Evolutionary conservation across 345 rosid species (phyloP).

Genomic region (Arabis hirsuta): DNA sequence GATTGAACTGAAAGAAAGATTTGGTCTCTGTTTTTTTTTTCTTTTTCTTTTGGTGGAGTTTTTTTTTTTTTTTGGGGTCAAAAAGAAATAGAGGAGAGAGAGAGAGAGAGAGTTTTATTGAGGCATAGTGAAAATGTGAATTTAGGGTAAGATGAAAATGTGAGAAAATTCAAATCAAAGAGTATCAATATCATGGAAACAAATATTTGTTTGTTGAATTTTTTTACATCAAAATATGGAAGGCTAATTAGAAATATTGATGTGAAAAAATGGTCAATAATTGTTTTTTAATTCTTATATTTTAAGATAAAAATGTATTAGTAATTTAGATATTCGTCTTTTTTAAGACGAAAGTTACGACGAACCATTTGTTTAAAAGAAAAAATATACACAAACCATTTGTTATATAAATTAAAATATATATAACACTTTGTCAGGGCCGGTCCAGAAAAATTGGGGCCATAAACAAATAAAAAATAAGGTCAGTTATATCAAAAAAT

Average conservation of each 20-base stretch:
- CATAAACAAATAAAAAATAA: too few species aligned
- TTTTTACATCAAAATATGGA: slow-evolving; percentile 9
- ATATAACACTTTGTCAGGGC: too few species aligned
- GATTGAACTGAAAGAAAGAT: slow-evolving; percentile 30
- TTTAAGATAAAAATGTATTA: not conserved
- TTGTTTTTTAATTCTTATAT: not conserved
- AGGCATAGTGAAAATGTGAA: slow-evolving; percentile 4
- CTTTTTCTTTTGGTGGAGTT: not conserved
- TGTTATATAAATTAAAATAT: not conserved
- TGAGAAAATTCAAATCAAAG: slow-evolving; percentile 28
- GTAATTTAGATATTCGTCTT: not conserved
- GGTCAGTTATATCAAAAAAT: too few species aligned
- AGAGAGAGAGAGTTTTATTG: not conserved
- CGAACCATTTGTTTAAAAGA: not conserved
- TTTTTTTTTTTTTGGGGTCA: slow-evolving; percentile 19
- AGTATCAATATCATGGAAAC: slow-evolving; percentile 28
- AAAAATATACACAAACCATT: not conserved
- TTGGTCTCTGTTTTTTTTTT: slow-evolving; percentile 25
- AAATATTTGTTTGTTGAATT: slow-evolving; percentile 18
- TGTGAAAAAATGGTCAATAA: not conserved
- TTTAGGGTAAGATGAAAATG: slow-evolving; percentile 32
- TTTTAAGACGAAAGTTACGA: not conserved
- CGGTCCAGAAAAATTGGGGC: too few species aligned
- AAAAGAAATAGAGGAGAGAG: not conserved
- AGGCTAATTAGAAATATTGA: not conserved